Evolutionary conservation across 2,329 filamentous ascomycete genomes (phyloP), one percentile per base, ranked within the genome.

Genomic region (Colletotrichum cuscutae): DNA sequence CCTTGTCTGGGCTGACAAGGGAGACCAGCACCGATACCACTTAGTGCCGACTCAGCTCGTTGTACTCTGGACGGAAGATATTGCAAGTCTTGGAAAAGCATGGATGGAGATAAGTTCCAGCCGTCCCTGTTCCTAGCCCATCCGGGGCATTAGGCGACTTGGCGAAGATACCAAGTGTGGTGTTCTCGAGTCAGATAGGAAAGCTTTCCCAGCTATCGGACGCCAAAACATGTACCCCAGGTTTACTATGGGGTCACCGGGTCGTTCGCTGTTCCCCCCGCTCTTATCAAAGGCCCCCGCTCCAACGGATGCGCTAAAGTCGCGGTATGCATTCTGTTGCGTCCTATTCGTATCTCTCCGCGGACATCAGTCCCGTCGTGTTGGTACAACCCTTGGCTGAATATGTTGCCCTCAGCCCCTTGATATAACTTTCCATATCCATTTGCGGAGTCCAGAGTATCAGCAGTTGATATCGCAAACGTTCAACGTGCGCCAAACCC

Each of bases 141-240:
- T 49, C 42, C 42, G 19, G 19, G 15, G 42, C 19, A 49, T 22
- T 49, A 49, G 42, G 42, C 19, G 42, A 49, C 15, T 49, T 49
- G 42, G 42, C 42, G 37, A 49, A 49, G 19, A 11, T 49, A 19
- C 15, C 13, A 54, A 26, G n/a, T 54, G 52, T 54, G 0, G 19
- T 49, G 19, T 1, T 26, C 22, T 56, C 54, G 28, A 12, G 26
- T 52, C 13, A 66, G 64, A 66, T 66, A 66, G 64, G 64, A 66
- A 66, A 66, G 64, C 54, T 66, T 59, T 30, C 64, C 64, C 64
- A 49, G 64, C 42, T 66, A 60, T 60, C 64, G 35, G 28, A 49
- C 42, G 54, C 37, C 54, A n/a, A 56, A 32, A 32, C 54, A 59
- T 59, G 54, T 66, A 52, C 64, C 64, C 64, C 54, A 52, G 64